phyloP scores from a whole-genome alignment of 2,329 filamentous ascomycete species.

The Pseudogymnoascus sp. region DNA sequence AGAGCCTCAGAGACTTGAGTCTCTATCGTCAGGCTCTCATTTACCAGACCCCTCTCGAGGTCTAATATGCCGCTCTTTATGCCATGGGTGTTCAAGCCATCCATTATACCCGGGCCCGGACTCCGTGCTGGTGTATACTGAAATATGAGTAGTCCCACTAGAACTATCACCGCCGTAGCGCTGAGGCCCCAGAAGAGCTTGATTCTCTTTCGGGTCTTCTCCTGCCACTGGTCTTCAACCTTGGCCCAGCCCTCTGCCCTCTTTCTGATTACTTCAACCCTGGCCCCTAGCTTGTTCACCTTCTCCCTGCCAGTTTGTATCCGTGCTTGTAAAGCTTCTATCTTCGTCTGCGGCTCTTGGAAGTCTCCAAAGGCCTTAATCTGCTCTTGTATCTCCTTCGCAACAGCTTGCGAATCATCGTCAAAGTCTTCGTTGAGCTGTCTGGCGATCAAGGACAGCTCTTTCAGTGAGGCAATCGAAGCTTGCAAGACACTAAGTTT shows the following conservation, averaged over 20 bases:
- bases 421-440: constrained; percentile 53
- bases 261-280: constrained; percentile 56
- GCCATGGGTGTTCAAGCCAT: constrained; percentile 17
- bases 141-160: constrained; percentile 40
- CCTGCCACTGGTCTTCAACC: constrained; percentile 60
- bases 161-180: constrained; percentile 35
- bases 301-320: constrained; percentile 53
- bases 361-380: constrained; percentile 56
- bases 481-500: constrained; percentile 57
- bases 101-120: constrained; percentile 8
- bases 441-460: constrained; percentile 55
- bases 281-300: constrained; percentile 50
- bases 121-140: constrained; percentile 22
- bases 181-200: constrained; percentile 56
- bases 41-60: constrained; percentile 13
- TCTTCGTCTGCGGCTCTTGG: constrained; percentile 54
- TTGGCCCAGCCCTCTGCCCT: constrained; percentile 61
- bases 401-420: constrained; percentile 50
- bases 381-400: constrained; percentile 45
- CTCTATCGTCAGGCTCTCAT: constrained; percentile 31
- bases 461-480: constrained; percentile 57
- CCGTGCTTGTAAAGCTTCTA: constrained; percentile 53
- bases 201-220: constrained; percentile 55
- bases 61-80: constrained; percentile 17
- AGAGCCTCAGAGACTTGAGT: constrained; percentile 51